Evolutionary conservation across 495 filamentous ascomycete genomes (phyloP).

Genomic region (Penicillium arizonense): DNA sequence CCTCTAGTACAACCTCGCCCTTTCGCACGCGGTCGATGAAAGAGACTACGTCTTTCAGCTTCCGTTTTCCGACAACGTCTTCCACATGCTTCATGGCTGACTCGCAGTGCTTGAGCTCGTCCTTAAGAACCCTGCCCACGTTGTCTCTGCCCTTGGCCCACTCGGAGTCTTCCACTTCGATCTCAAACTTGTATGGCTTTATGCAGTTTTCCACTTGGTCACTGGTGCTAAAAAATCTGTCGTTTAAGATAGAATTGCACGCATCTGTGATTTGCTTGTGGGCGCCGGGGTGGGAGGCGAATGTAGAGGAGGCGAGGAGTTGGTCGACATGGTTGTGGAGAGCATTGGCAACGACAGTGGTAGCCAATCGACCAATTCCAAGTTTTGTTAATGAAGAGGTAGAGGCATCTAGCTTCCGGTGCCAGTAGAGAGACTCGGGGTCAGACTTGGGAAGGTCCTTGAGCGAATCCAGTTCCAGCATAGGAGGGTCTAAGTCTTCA

Average conservation of each 20-base stretch:
- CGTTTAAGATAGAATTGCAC: conserved; percentile 81
- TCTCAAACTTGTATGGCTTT: conserved; percentile 97
- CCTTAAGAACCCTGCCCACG: conserved; percentile 71
- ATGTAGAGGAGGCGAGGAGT: conserved; percentile 75
- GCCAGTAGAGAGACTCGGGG: conserved; percentile 84
- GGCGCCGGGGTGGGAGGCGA: conserved; percentile 86
- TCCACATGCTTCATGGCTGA: conserved; percentile 73
- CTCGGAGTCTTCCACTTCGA: conserved; percentile 87
- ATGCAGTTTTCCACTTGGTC: conserved; percentile 99
- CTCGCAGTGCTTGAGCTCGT: conserved; percentile 82
- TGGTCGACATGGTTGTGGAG: conserved; percentile 83
- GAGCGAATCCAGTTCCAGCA: conserved; percentile 68
- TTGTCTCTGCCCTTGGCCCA: conserved; percentile 84
- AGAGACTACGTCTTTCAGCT: conserved; percentile 81
- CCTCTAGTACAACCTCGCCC: conserved; percentile 80
- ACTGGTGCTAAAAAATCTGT: conserved; percentile 92
- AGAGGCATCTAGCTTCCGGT: conserved; percentile 89
- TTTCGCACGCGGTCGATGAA: conserved; percentile 89
- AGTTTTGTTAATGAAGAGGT: conserved; percentile 87
- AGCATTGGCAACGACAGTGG: conserved; percentile 80
- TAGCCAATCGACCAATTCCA: conserved; percentile 89
- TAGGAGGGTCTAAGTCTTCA: conserved; percentile 61
- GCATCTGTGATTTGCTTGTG: conserved; percentile 88
- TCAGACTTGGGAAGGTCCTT: conserved; percentile 78
- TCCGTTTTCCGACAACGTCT: conserved; percentile 69